phyloP scores from a whole-genome alignment of 345 rosid species.

The Physaria fendleri region DNA sequence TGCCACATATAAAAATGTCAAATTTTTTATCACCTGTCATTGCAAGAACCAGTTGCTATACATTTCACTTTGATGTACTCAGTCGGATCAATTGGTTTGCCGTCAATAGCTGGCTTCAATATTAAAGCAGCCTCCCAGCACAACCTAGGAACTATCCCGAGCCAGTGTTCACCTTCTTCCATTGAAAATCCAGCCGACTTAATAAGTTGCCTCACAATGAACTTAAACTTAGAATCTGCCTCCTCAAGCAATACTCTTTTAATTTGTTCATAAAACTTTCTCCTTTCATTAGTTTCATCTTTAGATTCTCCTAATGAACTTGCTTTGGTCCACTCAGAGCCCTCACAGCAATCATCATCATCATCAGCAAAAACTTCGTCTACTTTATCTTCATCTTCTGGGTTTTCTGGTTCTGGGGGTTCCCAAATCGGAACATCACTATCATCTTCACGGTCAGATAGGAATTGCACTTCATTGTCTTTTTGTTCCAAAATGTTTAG shows the following conservation, averaged over 20 bases:
- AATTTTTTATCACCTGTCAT: conserved; percentile 50
- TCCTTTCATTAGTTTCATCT: conserved; percentile 39
- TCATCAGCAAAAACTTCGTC: conserved; percentile 49
- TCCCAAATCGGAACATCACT: conserved; percentile 52
- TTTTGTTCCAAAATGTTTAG: conserved; percentile 39
- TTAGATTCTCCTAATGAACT: conserved; percentile 41
- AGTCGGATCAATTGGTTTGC: conserved; percentile 52
- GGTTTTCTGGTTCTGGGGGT: conserved; percentile 76
- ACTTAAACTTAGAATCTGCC: conserved; percentile 64
- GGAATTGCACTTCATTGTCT: conserved; percentile 17
- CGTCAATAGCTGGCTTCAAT: conserved; percentile 57
- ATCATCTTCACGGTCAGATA: conserved; percentile 27
- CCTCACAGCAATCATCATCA: conserved; percentile 68
- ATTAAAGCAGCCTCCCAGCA: conserved; percentile 90
- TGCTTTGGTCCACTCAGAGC: conserved; percentile 53
- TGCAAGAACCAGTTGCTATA: conserved; percentile 71
- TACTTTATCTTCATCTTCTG: conserved; percentile 56
- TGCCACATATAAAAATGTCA: conserved; percentile 33
- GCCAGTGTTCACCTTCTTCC: conserved; percentile 56
- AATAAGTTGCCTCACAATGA: conserved; percentile 53
- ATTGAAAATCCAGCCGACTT: conserved; percentile 41
- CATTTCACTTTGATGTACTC: conserved; percentile 84
- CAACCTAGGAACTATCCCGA: conserved; percentile 56
- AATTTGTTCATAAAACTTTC: conserved; percentile 49
- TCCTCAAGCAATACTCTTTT: conserved; percentile 53